Evolutionary conservation across 1,139 yeast genomes (phyloP).

Genomic region (Kluyveromyces sp.): DNA sequence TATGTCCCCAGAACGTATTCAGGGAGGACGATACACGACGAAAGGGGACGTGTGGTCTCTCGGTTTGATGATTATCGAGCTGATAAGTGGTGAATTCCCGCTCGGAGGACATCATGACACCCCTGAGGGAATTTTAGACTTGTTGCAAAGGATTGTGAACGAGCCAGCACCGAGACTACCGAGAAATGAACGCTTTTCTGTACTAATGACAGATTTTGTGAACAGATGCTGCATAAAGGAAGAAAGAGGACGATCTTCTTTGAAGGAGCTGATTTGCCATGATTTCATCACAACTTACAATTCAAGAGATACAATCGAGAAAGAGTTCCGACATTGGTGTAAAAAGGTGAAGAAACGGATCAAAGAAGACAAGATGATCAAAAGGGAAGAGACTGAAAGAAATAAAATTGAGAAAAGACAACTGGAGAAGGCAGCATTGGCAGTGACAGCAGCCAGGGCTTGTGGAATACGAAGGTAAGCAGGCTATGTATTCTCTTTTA

Average conservation of each 20-base stretch:
- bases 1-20: slow-evolving; percentile 97
- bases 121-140: slow-evolving; percentile 83
- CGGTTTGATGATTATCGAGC: slow-evolving; percentile 81
- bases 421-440: slow-evolving; percentile 20
- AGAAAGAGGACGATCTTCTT: slow-evolving; percentile 55
- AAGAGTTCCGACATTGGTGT: slow-evolving; percentile 31
- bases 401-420: slow-evolving; percentile 26
- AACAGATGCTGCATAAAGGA: slow-evolving; percentile 61
- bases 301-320: slow-evolving; percentile 16
- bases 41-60: slow-evolving; percentile 96
- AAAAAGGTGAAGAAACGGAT: slow-evolving; percentile 25
- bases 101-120: slow-evolving; percentile 48
- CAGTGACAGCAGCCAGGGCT: slow-evolving; percentile 18
- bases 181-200: slow-evolving; percentile 33
- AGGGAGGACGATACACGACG: slow-evolving; percentile 85
- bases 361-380: slow-evolving; percentile 27
- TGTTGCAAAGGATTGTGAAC: slow-evolving; percentile 85
- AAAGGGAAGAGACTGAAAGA: slow-evolving; percentile 27
- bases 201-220: slow-evolving; percentile 53
- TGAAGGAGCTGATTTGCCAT: slow-evolving; percentile 46
- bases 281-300: slow-evolving; percentile 26
- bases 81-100: slow-evolving; percentile 76
- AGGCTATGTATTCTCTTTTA: neutral
- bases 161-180: slow-evolving; percentile 81
- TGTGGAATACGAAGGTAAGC: slow-evolving; percentile 1